Percentiles rank a stretch among this genome's conserved stretches.
These are phyloP conservation scores for Begonia masoniana DNA, from an alignment of 306 rosid genomes.

Conservation along the genomic window DNA sequence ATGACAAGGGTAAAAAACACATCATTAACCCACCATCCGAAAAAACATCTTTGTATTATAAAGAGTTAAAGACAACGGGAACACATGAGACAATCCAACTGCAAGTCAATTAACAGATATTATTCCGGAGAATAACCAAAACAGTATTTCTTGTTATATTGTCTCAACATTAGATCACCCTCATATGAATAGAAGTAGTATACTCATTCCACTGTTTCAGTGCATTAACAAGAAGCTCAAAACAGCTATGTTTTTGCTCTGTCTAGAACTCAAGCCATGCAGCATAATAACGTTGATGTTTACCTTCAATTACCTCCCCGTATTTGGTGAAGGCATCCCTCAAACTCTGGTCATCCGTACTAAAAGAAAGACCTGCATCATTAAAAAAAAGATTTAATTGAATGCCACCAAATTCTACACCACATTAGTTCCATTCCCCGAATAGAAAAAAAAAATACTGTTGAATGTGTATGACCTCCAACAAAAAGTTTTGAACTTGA, in stretches of 20 bases:
- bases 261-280: not conserved
- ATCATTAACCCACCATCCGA: too few relatives aligned
- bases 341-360: constrained; percentile 58
- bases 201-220: too few relatives aligned
- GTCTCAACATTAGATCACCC: too few relatives aligned
- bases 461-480: constrained; percentile 42
- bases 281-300: constrained; percentile 1
- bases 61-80: too few relatives aligned
- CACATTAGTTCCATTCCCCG: not conserved
- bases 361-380: constrained; percentile 53
- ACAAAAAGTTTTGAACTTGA: constrained; percentile 59
- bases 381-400: not conserved
- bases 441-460: too few relatives aligned
- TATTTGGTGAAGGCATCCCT: constrained; percentile 68
- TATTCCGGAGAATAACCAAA: not conserved
- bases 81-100: constrained; percentile 1
- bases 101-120: too few relatives aligned
- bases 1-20: not conserved
- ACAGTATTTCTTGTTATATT: not conserved
- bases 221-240: too few relatives aligned
- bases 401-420: not conserved
- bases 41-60: too few relatives aligned
- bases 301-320: constrained; percentile 79
- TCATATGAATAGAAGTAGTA: too few relatives aligned
- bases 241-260: not conserved